Conservation (phyloP, 495 filamentous ascomycete genomes). For the Cetradonia linearis region DNA sequence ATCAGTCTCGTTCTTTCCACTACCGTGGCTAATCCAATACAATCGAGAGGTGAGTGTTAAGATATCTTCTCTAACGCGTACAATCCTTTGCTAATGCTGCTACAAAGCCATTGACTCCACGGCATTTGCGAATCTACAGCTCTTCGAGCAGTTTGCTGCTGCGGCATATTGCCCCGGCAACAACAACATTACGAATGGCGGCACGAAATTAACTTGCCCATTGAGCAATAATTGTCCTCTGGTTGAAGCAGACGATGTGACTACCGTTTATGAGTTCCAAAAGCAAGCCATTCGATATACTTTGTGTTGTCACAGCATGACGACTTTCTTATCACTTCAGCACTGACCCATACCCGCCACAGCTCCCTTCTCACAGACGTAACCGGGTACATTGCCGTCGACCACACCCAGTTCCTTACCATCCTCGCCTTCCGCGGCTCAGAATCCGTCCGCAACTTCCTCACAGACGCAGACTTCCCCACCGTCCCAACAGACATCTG, state of each 20-base stretch:
- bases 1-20: background rate
- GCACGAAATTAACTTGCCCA: constrained; percentile 46
- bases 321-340: background rate
- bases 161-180: constrained; percentile 58
- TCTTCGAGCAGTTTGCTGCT: constrained; percentile 61
- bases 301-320: background rate
- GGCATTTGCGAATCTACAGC: constrained; percentile 42
- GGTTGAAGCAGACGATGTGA: constrained; percentile 47
- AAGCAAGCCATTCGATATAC: constrained; percentile 35
- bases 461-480: constrained; percentile 48
- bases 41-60: constrained; percentile 1
- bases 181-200: constrained; percentile 34
- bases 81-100: background rate
- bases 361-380: constrained; percentile 49
- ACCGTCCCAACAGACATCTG: constrained; percentile 36
- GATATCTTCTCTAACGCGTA: too few relatives aligned
- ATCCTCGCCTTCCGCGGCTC: constrained; percentile 63
- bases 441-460: constrained; percentile 52
- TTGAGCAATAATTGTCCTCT: constrained; percentile 48
- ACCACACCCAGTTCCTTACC: constrained; percentile 50
- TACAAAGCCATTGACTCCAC: constrained; percentile 27
- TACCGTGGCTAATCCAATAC: background rate
- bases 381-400: constrained; percentile 59
- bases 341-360: background rate
- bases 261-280: constrained; percentile 48